Percentiles rank a stretch among this genome's conserved stretches.
Conservation (phyloP, 2,329 filamentous ascomycete species). For the Sarocladium kiliense region DNA sequence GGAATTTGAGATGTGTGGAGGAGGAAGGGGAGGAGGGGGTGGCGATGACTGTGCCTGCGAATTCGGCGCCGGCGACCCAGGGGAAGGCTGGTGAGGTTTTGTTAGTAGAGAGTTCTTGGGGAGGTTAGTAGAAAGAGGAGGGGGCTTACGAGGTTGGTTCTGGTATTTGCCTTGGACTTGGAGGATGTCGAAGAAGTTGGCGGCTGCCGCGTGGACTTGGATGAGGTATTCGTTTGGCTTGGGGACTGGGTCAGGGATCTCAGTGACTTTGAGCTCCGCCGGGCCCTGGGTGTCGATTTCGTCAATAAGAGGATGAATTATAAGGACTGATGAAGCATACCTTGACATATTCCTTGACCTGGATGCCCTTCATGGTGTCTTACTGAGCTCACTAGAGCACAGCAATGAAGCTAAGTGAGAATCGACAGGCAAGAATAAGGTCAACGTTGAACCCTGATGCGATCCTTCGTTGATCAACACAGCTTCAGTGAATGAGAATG, state of each 20-base stretch:
- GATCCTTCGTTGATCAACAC: too few relatives aligned
- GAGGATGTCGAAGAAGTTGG: slow-evolving; percentile 96
- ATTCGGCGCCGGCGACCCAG: slow-evolving; percentile 84
- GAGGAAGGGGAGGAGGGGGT: slow-evolving; percentile 45
- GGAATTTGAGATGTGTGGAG: slow-evolving; percentile 54
- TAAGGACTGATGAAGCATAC: slow-evolving; percentile 33
- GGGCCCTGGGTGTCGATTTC: slow-evolving; percentile 54
- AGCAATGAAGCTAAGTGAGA: neutral
- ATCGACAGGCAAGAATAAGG: too few relatives aligned
- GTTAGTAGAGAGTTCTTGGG: neutral
- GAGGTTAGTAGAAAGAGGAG: neutral
- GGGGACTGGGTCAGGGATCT: slow-evolving; percentile 70
- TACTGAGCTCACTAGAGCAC: neutral
- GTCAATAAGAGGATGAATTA: neutral
- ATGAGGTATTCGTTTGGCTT: slow-evolving; percentile 75
- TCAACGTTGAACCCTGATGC: too few relatives aligned
- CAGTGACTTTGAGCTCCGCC: slow-evolving; percentile 68
- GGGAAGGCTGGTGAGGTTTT: slow-evolving; percentile 55
- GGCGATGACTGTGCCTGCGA: slow-evolving; percentile 71
- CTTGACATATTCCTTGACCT: slow-evolving; percentile 70
- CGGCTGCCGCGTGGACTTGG: slow-evolving; percentile 77
- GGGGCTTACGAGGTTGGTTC: slow-evolving; percentile 63
- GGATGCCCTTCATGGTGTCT: slow-evolving; percentile 67
- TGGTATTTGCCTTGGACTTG: slow-evolving; percentile 97
- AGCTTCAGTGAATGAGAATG: neutral